Percentiles rank a stretch among this genome's conserved stretches.
Evolutionary conservation across 1,139 yeast genomes (phyloP).

Genomic region (Kodamaea alishanica): DNA sequence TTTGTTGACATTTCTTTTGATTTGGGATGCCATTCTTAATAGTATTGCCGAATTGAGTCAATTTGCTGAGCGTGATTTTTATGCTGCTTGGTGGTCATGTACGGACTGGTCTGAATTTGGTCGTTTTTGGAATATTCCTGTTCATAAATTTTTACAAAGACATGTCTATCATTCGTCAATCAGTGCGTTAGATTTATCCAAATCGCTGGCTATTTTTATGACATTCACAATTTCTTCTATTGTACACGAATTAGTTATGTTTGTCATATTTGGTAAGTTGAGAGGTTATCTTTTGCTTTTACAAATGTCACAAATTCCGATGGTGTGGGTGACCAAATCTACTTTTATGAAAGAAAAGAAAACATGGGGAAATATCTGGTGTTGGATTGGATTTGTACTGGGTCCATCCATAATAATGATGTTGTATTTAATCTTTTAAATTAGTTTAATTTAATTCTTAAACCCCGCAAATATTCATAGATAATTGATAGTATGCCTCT

Average conservation of each 20-base stretch:
- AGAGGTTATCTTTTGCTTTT: conserved; percentile 76
- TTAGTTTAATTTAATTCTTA: too few relatives aligned
- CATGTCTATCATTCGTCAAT: conserved; percentile 94
- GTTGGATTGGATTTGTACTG: conserved; percentile 88
- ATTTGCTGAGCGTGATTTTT: conserved; percentile 88
- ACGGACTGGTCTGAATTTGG: conserved; percentile 93
- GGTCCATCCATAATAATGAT: conserved; percentile 92
- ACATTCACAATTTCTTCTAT: conserved; percentile 81
- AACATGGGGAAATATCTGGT: conserved; percentile 72
- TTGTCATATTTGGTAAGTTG: conserved; percentile 70
- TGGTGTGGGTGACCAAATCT: conserved; percentile 52
- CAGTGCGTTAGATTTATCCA: conserved; percentile 66
- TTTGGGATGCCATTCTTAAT: conserved; percentile 92
- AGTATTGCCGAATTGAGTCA: conserved; percentile 82
- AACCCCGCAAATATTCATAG: too few relatives aligned
- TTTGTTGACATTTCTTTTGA: conserved; percentile 75
- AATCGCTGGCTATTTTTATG: conserved; percentile 64
- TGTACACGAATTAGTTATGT: conserved; percentile 92
- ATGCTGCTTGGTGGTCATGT: conserved; percentile 98
- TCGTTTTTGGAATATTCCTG: conserved; percentile 92
- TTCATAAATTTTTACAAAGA: conserved; percentile 82
- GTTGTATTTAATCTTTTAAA: conserved; percentile 68
- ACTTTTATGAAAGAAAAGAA: conserved; percentile 50
- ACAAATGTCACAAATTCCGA: conserved; percentile 82
- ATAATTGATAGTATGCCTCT: too few relatives aligned